Conservation (phyloP, 495 filamentous ascomycete genomes). For the Pseudomonodictys pantanalensis region DNA sequence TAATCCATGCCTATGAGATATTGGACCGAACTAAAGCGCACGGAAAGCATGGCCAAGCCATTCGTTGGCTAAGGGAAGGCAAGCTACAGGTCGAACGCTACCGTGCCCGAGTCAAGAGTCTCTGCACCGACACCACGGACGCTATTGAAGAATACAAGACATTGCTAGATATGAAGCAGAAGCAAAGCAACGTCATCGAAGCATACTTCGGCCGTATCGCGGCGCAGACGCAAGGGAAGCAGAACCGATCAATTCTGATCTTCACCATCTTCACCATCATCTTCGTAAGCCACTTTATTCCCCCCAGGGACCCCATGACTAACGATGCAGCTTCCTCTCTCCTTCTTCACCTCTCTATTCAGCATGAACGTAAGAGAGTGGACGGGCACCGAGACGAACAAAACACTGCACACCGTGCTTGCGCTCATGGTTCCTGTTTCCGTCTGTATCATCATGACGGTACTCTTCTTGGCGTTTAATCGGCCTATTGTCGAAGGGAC, state of each 20-base stretch:
- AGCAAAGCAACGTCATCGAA: conserved; percentile 66
- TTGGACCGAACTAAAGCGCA: background rate
- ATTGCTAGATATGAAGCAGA: conserved; percentile 60
- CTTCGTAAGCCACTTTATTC: conserved; percentile 40
- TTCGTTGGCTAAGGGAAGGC: conserved; percentile 1
- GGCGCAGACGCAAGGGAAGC: conserved; percentile 57
- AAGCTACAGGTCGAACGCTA: background rate
- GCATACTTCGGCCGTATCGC: conserved; percentile 63
- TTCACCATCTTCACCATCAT: conserved; percentile 69
- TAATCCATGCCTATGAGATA: background rate
- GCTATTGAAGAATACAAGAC: conserved; percentile 25
- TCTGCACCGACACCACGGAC: background rate
- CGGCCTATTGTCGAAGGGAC: background rate
- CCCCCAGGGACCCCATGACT: background rate
- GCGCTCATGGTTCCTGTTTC: conserved; percentile 1
- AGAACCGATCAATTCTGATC: conserved; percentile 67
- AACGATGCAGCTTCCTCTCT: conserved; percentile 49
- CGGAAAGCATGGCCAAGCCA: background rate
- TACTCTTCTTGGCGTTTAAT: conserved; percentile 1
- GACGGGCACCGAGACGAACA: background rate
- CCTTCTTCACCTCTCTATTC: conserved; percentile 64
- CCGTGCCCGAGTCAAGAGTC: background rate
- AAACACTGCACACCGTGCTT: background rate
- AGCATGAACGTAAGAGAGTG: conserved; percentile 60
- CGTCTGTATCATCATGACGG: conserved; percentile 1